These are phyloP conservation scores for Neocucurbitaria cava DNA, from an alignment of 2,329 filamentous ascomycete species.

Conservation along the genomic window DNA sequence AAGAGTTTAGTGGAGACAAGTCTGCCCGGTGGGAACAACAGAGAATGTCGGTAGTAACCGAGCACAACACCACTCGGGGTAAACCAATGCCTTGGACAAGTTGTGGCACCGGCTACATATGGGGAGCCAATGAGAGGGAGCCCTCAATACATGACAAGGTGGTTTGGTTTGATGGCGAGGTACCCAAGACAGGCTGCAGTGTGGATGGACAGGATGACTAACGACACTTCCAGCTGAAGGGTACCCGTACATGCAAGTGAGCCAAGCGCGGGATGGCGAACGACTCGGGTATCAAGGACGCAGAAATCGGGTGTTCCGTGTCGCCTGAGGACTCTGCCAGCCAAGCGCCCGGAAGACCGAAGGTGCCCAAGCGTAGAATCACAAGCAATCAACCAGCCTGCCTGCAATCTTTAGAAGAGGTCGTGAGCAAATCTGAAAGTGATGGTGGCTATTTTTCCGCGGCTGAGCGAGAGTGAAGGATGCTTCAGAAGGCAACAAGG, in stretches of 20 bases:
- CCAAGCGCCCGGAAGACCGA: slow-evolving; percentile 21
- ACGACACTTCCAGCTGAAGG: slow-evolving; percentile 34
- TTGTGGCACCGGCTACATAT: slow-evolving; percentile 15
- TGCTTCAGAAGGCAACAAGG: slow-evolving; percentile 25
- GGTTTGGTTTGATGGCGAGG: slow-evolving; percentile 24
- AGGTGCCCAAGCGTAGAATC: slow-evolving; percentile 17
- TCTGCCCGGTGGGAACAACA: slow-evolving; percentile 34
- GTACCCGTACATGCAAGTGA: slow-evolving; percentile 32
- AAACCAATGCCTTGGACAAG: slow-evolving; percentile 34
- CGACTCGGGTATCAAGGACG: slow-evolving; percentile 30
- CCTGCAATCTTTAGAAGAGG: slow-evolving; percentile 4
- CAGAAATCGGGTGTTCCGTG: slow-evolving; percentile 33
- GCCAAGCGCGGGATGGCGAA: slow-evolving; percentile 26
- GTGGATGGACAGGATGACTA: slow-evolving; percentile 24
- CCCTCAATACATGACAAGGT: slow-evolving; percentile 31
- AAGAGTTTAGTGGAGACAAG: slow-evolving; percentile 1
- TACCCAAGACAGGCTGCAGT: slow-evolving; percentile 11
- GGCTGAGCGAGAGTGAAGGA: slow-evolving; percentile 24
- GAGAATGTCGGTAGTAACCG: slow-evolving; percentile 45
- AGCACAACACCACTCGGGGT: slow-evolving; percentile 33
- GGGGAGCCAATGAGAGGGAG: slow-evolving; percentile 33
- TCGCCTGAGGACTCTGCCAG: slow-evolving; percentile 32
- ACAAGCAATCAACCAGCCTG: slow-evolving; percentile 10
- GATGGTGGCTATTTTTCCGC: slow-evolving; percentile 24
- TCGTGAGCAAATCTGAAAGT: slow-evolving; percentile 18